Base-by-base conservation (phyloP, 768 basidiomycete genomes). In the Boletus rubescentipes region DNA sequence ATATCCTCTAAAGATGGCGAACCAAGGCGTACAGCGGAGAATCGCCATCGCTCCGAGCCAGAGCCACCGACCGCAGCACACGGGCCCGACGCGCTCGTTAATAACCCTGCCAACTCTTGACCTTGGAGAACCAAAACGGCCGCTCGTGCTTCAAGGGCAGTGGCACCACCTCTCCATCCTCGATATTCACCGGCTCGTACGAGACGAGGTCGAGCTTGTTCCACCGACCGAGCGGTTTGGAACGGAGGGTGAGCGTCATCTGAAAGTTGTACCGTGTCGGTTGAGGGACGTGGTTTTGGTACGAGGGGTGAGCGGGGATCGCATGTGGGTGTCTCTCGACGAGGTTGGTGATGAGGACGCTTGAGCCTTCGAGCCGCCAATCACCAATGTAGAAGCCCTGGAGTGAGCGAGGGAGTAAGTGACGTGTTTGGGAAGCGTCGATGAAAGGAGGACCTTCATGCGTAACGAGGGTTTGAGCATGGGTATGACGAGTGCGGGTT, bases 71-170 rank as follows among this genome's bases (percentile, higher is more conserved):
- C 35, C 36, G 8, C 9, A 11, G 20, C 26, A 29, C 15, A 9
- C 23, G 51, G 37, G 26, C 18, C 54, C 29, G n/a, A 26, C 21
- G 1, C 43, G 36, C 11, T 31, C 31, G 18, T 42, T 62, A 66
- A 51, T 55, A 67, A 20, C 61, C 65, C 54, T 65, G 47, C 65
- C 85, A 91, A 38, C 87, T 92, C 66, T 79, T 79, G 61, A 93
- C 91, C 71, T 89, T 93, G 38, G 92, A 94, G 72, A 97, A 97
- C 86, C 89, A 94, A 68, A 91, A 96, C n/a, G 92, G 83, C 50
- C 90, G 79, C 67, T 93, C 91, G 60, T 93, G 84, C 65, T 90
- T 91, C 61, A 94, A 72, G 10, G 82, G 75, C 29, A 96, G 73
- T 16, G 86, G 83, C 10, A 79, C 67, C 12, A 79, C 74, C 65